phyloP scores from a whole-genome alignment of 208 protist species.

The Leishmania tarentolae region DNA sequence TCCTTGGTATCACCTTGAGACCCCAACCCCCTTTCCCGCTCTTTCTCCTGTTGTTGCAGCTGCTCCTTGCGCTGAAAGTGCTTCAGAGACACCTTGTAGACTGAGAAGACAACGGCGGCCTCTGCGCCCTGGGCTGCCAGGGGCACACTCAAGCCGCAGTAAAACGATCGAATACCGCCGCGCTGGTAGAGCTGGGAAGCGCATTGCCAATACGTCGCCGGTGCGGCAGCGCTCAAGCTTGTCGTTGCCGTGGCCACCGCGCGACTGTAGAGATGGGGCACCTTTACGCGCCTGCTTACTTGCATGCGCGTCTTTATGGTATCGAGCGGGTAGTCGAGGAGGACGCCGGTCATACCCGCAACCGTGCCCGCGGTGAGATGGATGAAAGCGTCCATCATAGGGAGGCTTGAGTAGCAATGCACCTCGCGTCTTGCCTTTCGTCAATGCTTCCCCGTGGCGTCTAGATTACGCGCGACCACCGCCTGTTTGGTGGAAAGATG shows the following conservation, averaged over 20 bases:
- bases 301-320: constrained; percentile 86
- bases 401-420: background rate
- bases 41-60: constrained; percentile 3
- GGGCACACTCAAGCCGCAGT: constrained; percentile 69
- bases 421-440: background rate
- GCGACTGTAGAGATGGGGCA: background rate
- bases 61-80: constrained; percentile 17
- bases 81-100: constrained; percentile 35
- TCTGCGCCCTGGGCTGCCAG: constrained; percentile 53
- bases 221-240: background rate
- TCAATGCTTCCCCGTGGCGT: too few species aligned
- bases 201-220: constrained; percentile 43
- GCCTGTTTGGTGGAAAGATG: background rate
- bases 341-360: constrained; percentile 59
- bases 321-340: constrained; percentile 88
- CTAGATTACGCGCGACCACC: background rate
- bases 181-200: constrained; percentile 30
- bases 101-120: constrained; percentile 61
- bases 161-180: constrained; percentile 67
- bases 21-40: background rate
- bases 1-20: background rate
- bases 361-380: constrained; percentile 62
- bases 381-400: constrained; percentile 21
- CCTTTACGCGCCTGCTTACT: constrained; percentile 14
- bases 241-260: background rate